A percentile compares a stretch with the other conserved stretches of the same genome.
These are phyloP conservation scores for Cyclotella sp. DNA, from an alignment of 108 stramenopile species.

Conservation along the genomic window DNA sequence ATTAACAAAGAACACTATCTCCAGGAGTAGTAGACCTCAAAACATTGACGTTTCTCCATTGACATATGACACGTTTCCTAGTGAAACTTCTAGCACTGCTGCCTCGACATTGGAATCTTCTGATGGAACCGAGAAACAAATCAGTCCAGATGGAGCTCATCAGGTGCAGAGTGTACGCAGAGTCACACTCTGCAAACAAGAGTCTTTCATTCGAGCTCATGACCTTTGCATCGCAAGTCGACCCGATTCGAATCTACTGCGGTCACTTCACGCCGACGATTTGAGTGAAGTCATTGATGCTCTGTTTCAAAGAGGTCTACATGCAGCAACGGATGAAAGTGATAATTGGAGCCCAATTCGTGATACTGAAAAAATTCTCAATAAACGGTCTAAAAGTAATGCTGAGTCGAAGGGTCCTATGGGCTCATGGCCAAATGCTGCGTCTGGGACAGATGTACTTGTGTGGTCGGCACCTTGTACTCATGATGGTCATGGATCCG, in stretches of 20 bases:
- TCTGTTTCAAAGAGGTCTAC: slow-evolving; percentile 54
- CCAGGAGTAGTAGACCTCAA: slow-evolving; percentile 1
- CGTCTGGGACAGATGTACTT: slow-evolving; percentile 43
- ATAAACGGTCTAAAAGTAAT: slow-evolving; percentile 30
- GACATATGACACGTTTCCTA: slow-evolving; percentile 12
- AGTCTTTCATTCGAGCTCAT: slow-evolving; percentile 51
- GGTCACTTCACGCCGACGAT: slow-evolving; percentile 22
- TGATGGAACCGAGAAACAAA: neutral
- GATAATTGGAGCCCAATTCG: slow-evolving; percentile 63
- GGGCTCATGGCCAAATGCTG: slow-evolving; percentile 48
- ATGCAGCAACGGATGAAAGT: slow-evolving; percentile 63
- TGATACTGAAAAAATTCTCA: slow-evolving; percentile 55
- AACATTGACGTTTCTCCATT: slow-evolving; percentile 11
- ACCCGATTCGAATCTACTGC: slow-evolving; percentile 14
- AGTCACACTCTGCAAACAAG: slow-evolving; percentile 26
- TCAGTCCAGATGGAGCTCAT: neutral
- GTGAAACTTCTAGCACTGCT: slow-evolving; percentile 36
- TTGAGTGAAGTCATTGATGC: slow-evolving; percentile 45
- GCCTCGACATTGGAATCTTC: slow-evolving; percentile 27
- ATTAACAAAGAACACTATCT: slow-evolving; percentile 26
- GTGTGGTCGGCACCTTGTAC: slow-evolving; percentile 45
- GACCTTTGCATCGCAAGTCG: slow-evolving; percentile 28
- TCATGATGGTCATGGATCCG: slow-evolving; percentile 50
- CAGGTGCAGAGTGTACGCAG: neutral
- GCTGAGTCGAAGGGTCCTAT: slow-evolving; percentile 30